Evolutionary conservation across 371 early-diverging fungal species (phyloP).

Genomic region (Apophysomyces elegans): DNA sequence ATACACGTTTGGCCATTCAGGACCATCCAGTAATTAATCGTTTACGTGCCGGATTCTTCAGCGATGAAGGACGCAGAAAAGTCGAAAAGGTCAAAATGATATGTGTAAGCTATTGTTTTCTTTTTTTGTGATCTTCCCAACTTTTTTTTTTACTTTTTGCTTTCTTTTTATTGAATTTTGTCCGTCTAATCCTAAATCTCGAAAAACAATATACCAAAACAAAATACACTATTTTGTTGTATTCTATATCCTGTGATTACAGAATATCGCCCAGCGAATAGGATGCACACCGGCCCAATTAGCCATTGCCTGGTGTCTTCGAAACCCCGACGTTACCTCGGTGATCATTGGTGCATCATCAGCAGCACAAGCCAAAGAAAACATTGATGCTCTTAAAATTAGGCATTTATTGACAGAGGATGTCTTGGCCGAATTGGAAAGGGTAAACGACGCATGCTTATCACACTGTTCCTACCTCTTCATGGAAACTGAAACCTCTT

Average conservation of each 20-base stretch:
- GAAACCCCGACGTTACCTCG: slow-evolving; percentile 61
- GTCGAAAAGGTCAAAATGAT: slow-evolving; percentile 56
- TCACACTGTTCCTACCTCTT: neutral
- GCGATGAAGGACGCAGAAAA: slow-evolving; percentile 65
- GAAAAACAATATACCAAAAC: neutral
- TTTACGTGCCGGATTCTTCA: slow-evolving; percentile 59
- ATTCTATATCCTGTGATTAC: neutral
- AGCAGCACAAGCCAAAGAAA: slow-evolving; percentile 76
- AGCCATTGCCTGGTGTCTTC: slow-evolving; percentile 83
- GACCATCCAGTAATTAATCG: slow-evolving; percentile 69
- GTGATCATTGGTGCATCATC: slow-evolving; percentile 77
- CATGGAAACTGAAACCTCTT: slow-evolving; percentile 17
- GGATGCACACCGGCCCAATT: slow-evolving; percentile 76
- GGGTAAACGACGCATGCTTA: slow-evolving; percentile 24
- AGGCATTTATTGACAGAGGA: slow-evolving; percentile 71
- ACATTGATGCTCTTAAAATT: slow-evolving; percentile 66
- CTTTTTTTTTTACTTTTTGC: too few relatives aligned
- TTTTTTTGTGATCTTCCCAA: neutral
- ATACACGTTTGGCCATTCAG: slow-evolving; percentile 69
- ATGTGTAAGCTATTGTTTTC: slow-evolving; percentile 37
- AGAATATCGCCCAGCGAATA: slow-evolving; percentile 69
- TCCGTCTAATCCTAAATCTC: too few relatives aligned
- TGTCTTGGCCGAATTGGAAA: slow-evolving; percentile 66
- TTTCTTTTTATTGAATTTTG: too few relatives aligned
- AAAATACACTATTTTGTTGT: neutral